phyloP scores from a whole-genome alignment of 805 yeast species.

The Cyberlindnera maritima region DNA sequence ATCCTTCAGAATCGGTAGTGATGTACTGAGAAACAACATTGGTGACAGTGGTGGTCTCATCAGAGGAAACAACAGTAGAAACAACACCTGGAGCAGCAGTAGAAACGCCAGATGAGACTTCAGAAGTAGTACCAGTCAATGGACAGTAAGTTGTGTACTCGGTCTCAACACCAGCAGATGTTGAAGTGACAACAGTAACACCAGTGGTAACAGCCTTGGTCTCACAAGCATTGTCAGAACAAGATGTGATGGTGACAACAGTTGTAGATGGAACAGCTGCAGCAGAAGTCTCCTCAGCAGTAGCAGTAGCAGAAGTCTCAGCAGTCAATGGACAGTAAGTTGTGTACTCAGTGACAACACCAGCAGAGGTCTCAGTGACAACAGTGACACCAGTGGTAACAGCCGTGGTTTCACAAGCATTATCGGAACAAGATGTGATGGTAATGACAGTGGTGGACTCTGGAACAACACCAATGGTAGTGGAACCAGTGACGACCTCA shows the following conservation, averaged over 20 bases:
- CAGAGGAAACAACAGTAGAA: too few relatives aligned
- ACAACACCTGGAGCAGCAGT: too few relatives aligned
- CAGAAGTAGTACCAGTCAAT: neutral
- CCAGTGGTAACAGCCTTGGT: conserved; percentile 1
- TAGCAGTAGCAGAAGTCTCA: too few relatives aligned
- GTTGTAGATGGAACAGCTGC: neutral
- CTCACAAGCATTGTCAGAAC: neutral
- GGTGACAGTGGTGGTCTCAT: too few relatives aligned
- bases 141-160: neutral
- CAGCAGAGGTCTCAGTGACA: conserved; percentile 19
- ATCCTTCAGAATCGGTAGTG: too few relatives aligned
- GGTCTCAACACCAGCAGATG: neutral
- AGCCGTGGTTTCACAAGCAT: conserved; percentile 17
- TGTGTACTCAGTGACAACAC: neutral
- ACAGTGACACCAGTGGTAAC: conserved; percentile 14
- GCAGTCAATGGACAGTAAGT: too few relatives aligned
- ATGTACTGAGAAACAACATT: too few relatives aligned
- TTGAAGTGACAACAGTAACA: neutral
- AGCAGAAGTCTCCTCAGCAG: neutral
- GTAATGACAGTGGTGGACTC: conserved; percentile 20
- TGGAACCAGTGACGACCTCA: conserved; percentile 2
- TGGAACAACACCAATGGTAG: conserved; percentile 29
- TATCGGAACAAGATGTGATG: too few relatives aligned
- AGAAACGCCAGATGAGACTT: too few relatives aligned
- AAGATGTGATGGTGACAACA: neutral